Conservation (phyloP, 73 alveolate species). For the Uronychia setigera region DNA sequence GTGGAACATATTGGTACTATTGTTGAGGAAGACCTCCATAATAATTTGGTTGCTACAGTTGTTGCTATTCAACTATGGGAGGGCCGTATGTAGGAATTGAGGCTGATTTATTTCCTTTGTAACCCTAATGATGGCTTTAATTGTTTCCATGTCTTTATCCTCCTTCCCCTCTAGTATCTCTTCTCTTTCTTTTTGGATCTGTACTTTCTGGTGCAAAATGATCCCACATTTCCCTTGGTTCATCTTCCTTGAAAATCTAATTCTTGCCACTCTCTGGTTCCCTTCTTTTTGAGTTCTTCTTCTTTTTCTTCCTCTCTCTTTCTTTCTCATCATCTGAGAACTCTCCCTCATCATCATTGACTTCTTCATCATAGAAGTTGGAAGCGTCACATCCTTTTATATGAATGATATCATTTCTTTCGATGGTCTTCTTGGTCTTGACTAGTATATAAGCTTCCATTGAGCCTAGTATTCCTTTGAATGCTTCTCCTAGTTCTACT, state of each 20-base stretch:
- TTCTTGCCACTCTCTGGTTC: constrained; percentile 31
- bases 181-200: not conserved
- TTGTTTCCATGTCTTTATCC: not conserved
- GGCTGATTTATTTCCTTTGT: not conserved
- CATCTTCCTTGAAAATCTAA: not conserved
- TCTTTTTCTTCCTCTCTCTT: constrained; percentile 63
- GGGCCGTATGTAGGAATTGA: not conserved
- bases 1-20: too few relatives aligned
- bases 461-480: constrained; percentile 43
- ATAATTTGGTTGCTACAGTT: too few relatives aligned
- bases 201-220: too few relatives aligned
- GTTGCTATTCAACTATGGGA: too few relatives aligned
- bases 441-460: constrained; percentile 56
- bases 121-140: not conserved
- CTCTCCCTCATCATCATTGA: constrained; percentile 72
- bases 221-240: not conserved
- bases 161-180: not conserved
- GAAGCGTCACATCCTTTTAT: constrained; percentile 91
- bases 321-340: constrained; percentile 89
- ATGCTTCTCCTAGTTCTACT: not conserved
- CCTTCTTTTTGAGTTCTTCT: constrained; percentile 54
- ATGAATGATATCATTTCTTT: constrained; percentile 61
- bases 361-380: constrained; percentile 84
- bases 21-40: too few relatives aligned
- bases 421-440: constrained; percentile 59